Base-by-base conservation (phyloP, 2,329 filamentous ascomycete species). In the Hypoxylon sp. region DNA sequence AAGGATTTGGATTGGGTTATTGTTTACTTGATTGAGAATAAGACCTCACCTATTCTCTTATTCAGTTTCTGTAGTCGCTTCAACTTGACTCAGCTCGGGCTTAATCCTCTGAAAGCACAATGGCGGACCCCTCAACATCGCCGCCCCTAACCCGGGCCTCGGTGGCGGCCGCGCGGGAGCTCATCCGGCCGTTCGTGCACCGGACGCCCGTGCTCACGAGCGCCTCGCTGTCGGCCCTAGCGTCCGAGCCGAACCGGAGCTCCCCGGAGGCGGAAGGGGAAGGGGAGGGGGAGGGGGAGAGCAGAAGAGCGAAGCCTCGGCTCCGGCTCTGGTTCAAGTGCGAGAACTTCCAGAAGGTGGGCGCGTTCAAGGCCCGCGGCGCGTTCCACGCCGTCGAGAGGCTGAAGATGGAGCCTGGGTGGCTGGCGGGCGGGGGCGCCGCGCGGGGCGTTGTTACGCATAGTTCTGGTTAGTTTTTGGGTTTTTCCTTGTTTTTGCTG, bases 261-360 rank as follows among this genome's bases (percentile, higher is more conserved):
- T 40, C 8, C n/a, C n/a, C n/a, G n/a, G n/a, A n/a, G n/a, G n/a
- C n/a, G n/a, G n/a, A n/a, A n/a, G n/a, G n/a, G n/a, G n/a, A n/a
- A n/a, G n/a, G n/a, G n/a, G n/a, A n/a, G n/a, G n/a, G n/a, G 32
- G 56, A 51, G 8, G 59, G 4, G 22, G 36, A 20, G 28, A n/a
- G 22, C 16, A 20, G 32, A 1, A 63, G 85, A 0, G 87, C 91
- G 0, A 80, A 77, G 3, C 93, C 93, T 0, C 86, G 80, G 51
- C 81, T 97, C 38, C 84, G 88, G 11, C 83, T 98, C 54, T 96
- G 92, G 82, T 97, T 98, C 86, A 98, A 98, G 82, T 96, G 93
- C 78, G 95, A 98, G 83, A 97, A 97, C 78, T 82, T 93, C 62
- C 96, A 98, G 82, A 88, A 89, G 58, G 89, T 96, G 57, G 96